Evolutionary conservation across 768 basidiomycete genomes (phyloP), one percentile per base, ranked within the genome.

Genomic region (Tricholoma flavovirens): DNA sequence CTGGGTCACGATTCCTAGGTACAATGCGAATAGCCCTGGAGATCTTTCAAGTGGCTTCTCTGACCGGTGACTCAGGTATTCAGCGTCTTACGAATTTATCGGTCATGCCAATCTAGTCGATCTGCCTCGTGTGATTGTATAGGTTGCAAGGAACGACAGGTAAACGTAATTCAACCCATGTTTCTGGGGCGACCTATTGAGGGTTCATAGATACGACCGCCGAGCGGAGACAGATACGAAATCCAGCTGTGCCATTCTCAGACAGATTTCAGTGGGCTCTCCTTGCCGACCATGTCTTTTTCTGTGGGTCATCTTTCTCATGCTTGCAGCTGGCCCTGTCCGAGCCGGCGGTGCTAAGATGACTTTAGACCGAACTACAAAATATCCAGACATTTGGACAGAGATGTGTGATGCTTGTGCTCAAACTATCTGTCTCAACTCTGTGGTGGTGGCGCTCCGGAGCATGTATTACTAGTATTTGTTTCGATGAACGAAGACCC

Each of bases 41-140:
- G 24, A 2, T 26, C 24, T 26, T 26, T n/a, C n/a, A n/a, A 26
- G 24, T 3, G 24, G 45, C 24, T 10, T 45, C 22, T 12, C 10
- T 9, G 21, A 45, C 43, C 1, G 2, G 11, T 26, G 24, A 46
- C 14, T 46, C 24, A 46, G 24, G 24, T 14, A 46, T 24, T 26
- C 2, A n/a, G 24, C 24, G 5, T 11, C 9, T 24, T 10, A 30
- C 26, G 17, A 17, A 49, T 49, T 7, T 30, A 26, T 49, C 3
- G 14, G 29, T 30, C 46, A 48, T 15, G 14, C 24, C 24, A 26
- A 26, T 26, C 24, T 3, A 12, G 5, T 14, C 15, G 24, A 30
- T 53, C 26, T 53, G 52, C 52, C 40, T 53, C 52, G 38, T 43
- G 52, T 14, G 10, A 14, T 46, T 24, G 17, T 46, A 19, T 46